Evolutionary conservation across 805 yeast species (phyloP).

Genomic region (Pichia phayaonensis): DNA sequence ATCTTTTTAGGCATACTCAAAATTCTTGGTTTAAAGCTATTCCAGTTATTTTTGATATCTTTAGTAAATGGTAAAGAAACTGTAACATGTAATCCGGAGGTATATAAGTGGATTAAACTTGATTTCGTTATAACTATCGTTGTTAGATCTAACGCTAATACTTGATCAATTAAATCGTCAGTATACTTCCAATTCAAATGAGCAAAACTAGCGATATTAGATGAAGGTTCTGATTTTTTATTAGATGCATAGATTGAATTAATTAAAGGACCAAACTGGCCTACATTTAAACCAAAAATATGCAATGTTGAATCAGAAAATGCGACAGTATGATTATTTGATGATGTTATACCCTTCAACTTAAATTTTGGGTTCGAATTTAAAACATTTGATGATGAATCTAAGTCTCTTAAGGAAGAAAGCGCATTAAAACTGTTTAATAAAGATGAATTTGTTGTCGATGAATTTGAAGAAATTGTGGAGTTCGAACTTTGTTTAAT

Average conservation of each 20-base stretch:
- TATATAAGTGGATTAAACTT: slow-evolving; percentile 53
- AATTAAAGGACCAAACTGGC: slow-evolving; percentile 60
- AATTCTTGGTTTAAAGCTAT: slow-evolving; percentile 44
- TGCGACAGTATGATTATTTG: slow-evolving; percentile 61
- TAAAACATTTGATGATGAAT: neutral
- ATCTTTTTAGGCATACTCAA: slow-evolving; percentile 35
- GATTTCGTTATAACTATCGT: slow-evolving; percentile 59
- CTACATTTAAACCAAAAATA: slow-evolving; percentile 74
- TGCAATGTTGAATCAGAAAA: slow-evolving; percentile 40
- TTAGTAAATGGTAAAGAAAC: slow-evolving; percentile 30
- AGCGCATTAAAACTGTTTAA: slow-evolving; percentile 6
- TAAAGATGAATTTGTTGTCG: slow-evolving; percentile 11
- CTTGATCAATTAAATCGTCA: slow-evolving; percentile 44
- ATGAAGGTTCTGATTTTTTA: slow-evolving; percentile 17
- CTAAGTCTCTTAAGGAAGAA: neutral
- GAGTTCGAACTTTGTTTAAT: neutral
- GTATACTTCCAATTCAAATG: slow-evolving; percentile 36
- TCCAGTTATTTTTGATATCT: slow-evolving; percentile 39
- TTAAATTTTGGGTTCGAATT: slow-evolving; percentile 29
- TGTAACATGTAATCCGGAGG: slow-evolving; percentile 49
- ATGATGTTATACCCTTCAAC: slow-evolving; percentile 47
- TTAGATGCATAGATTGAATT: slow-evolving; percentile 28
- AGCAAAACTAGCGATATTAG: slow-evolving; percentile 5
- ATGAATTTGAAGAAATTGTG: neutral
- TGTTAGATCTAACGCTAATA: slow-evolving; percentile 57